Percentiles rank a stretch among this genome's conserved stretches.
Evolutionary conservation across 2,329 filamentous ascomycete genomes (phyloP).

Genomic region (Microsporum audouinii): DNA sequence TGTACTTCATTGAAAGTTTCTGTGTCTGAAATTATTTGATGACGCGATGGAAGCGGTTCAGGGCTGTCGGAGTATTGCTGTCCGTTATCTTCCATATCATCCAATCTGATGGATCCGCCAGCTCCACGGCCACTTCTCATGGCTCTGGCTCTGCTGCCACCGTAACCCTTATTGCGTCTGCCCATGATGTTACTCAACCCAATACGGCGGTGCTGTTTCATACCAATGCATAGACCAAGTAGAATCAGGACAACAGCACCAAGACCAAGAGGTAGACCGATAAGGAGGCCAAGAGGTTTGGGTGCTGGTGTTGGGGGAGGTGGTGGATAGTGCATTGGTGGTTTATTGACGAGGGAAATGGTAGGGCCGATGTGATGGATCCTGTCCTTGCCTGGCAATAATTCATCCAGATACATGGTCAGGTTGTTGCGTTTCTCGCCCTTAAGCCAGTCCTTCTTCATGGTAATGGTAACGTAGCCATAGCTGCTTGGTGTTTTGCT

Average conservation of each 20-base stretch:
- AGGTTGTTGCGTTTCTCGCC: constrained; percentile 28
- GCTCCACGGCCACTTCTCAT: constrained; percentile 24
- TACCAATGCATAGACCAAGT: constrained; percentile 31
- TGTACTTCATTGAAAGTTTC: constrained; percentile 23
- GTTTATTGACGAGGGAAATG: constrained; percentile 26
- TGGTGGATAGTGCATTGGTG: constrained; percentile 25
- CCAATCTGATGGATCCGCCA: constrained; percentile 20
- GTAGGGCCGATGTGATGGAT: constrained; percentile 25
- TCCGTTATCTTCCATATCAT: constrained; percentile 19
- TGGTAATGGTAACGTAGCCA: constrained; percentile 30
- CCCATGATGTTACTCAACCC: constrained; percentile 29
- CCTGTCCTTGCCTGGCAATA: constrained; percentile 17
- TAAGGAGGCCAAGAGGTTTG: constrained; percentile 28
- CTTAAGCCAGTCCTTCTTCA: constrained; percentile 33
- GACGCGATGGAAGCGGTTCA: constrained; percentile 9
- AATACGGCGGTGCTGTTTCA: constrained; percentile 31
- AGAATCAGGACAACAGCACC: constrained; percentile 28
- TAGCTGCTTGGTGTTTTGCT: constrained; percentile 26
- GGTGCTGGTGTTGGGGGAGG: constrained; percentile 20
- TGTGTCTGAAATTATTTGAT: constrained; percentile 14
- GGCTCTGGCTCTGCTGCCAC: constrained; percentile 24
- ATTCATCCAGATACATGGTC: constrained; percentile 27
- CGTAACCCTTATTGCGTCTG: constrained; percentile 28
- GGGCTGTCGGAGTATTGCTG: constrained; percentile 19
- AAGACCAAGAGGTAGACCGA: constrained; percentile 34